Evolutionary conservation across 2,329 filamentous ascomycete species (phyloP).

Genomic region (Calonectria honghensis): DNA sequence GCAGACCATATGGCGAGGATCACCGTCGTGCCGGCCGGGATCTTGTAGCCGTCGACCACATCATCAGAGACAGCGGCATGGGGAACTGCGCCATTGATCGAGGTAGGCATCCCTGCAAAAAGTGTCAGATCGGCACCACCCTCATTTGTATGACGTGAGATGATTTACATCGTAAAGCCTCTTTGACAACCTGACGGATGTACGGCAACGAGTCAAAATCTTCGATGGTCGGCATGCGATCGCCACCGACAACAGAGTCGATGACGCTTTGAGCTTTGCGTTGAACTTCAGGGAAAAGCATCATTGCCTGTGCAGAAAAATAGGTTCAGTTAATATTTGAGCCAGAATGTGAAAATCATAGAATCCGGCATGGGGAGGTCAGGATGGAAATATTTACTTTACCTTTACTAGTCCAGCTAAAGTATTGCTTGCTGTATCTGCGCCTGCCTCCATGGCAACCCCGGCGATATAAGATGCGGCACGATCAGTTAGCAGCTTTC

Average conservation of each 20-base stretch:
- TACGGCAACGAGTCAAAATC: constrained; percentile 3
- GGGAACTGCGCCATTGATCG: background rate
- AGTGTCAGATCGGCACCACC: background rate
- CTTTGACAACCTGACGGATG: background rate
- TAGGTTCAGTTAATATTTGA: background rate
- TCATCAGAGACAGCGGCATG: background rate
- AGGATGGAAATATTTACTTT: background rate
- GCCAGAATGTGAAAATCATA: background rate
- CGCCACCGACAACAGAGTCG: background rate
- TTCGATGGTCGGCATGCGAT: constrained; percentile 3
- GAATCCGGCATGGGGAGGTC: background rate
- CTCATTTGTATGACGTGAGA: background rate
- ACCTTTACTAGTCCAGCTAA: constrained; percentile 4
- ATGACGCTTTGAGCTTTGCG: background rate
- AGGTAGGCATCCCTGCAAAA: background rate
- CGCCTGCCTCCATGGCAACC: background rate
- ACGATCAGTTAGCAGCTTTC: background rate
- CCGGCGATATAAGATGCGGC: background rate
- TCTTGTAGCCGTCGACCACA: background rate
- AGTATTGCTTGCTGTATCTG: background rate
- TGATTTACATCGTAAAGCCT: background rate
- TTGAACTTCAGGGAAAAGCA: background rate
- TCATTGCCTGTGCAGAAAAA: background rate
- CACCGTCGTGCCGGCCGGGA: background rate
- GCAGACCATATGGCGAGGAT: background rate